Base-by-base conservation (phyloP, 495 filamentous ascomycete species). In the Daldinia vernicosa region DNA sequence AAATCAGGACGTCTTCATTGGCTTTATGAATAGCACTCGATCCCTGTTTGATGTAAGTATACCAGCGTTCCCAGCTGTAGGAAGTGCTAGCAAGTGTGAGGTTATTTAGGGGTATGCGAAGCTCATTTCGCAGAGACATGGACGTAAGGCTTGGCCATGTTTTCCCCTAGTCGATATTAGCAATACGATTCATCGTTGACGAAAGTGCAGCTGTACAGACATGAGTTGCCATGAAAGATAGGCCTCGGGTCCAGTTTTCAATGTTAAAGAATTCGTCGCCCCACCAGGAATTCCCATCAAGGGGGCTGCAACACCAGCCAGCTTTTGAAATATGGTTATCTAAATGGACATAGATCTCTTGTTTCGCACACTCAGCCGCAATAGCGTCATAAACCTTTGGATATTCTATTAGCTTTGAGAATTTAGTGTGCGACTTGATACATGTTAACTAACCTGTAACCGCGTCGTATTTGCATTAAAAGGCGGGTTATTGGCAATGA, bases 311-410 rank as follows among this genome's bases (percentile, higher is more conserved):
- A 71, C 87, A 89, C 87, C 87, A 89, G 14, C 77, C 78, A 0
- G 84, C 86, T 75, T 84, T 87, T 6, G 84, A 87, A 60, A 89
- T 79, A 58, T 89, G 87, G 65, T 89, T 89, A 67, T 89, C 87
- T 1, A 89, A 79, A 30, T 88, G 85, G 9, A 89, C 75, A 54
- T 85, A 87, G 6, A 89, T 81, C 11, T 80, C 77, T 39, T 86
- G 83, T 39, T 74, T 79, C 26, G 78, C 78, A 39, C 79, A 76
- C 67, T 86, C 84, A 0, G 74, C 75, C 0, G 85, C 84, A 12
- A 87, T 76, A 2, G 83, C 82, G 65, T 86, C 85, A 57, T 79
- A 88, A 0, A 86, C 84, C 77, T 71, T 67, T 76, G 14, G 2
- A 14, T 1, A 30, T 1, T 5, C 55, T 19, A 53, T 69, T 56